These are phyloP conservation scores for Fraxinus quadrangulata DNA, from an alignment of 257 asterid genomes.

Conservation along the genomic window DNA sequence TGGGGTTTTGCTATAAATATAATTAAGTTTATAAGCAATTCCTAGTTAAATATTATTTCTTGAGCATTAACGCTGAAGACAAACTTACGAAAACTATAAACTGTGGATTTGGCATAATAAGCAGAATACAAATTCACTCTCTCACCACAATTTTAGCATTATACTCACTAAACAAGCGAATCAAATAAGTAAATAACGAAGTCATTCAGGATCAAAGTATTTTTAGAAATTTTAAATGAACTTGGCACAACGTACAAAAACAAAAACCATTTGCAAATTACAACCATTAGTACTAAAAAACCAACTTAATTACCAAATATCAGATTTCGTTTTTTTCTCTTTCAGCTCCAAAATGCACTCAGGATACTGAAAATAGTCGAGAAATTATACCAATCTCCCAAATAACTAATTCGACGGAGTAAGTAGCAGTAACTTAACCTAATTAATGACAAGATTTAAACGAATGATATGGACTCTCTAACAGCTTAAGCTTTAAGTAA, in stretches of 20 bases:
- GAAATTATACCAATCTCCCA: background rate
- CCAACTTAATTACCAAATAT: background rate
- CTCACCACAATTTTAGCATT: background rate
- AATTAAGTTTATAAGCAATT: background rate
- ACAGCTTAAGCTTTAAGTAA: background rate
- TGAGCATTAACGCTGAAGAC: background rate
- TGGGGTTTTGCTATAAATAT: background rate
- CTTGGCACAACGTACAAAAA: background rate
- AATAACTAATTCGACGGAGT: background rate
- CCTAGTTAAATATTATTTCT: background rate
- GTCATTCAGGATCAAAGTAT: background rate
- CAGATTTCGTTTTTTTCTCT: background rate
- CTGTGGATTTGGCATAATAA: background rate
- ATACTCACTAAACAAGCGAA: background rate
- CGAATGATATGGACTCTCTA: background rate
- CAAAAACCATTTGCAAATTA: background rate
- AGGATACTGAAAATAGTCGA: background rate
- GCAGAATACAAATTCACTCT: background rate
- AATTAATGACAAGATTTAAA: background rate
- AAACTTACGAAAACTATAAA: background rate
- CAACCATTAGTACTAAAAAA: background rate
- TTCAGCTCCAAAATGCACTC: background rate
- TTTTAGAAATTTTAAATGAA: no score
- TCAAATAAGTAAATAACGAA: background rate
- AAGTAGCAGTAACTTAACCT: background rate